Conservation (phyloP, 2,329 filamentous ascomycete species). For the Colletotrichum somersetense region DNA sequence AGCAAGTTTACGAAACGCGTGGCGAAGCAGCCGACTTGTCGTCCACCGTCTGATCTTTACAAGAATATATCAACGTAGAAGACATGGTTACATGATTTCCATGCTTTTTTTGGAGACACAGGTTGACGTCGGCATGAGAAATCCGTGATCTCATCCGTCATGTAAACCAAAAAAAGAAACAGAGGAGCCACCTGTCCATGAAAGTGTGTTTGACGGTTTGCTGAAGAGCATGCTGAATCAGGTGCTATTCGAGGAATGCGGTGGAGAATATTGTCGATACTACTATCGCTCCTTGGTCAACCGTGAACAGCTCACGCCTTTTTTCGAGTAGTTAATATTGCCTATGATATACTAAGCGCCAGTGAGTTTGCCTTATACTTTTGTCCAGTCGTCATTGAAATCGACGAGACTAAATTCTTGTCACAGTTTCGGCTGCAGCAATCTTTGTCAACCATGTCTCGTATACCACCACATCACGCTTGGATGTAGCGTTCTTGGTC, state of each 20-base stretch:
- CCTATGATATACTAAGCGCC: background rate
- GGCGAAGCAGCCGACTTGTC: conserved; percentile 9
- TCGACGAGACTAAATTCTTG: background rate
- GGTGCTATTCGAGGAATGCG: background rate
- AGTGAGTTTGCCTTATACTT: background rate
- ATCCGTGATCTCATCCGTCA: conserved; percentile 7
- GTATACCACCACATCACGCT: background rate
- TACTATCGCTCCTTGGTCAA: background rate
- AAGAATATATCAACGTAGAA: background rate
- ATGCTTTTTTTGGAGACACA: background rate
- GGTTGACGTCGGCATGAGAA: background rate
- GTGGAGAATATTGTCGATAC: background rate
- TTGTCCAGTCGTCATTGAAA: background rate
- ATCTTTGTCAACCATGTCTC: background rate
- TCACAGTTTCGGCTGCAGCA: too few species aligned
- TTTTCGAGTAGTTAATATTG: too few species aligned
- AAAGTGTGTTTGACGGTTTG: too few species aligned
- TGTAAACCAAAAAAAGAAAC: background rate
- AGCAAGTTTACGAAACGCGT: background rate
- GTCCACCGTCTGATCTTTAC: conserved; percentile 14
- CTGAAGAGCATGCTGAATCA: background rate
- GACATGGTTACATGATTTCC: too few species aligned
- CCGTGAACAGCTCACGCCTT: background rate
- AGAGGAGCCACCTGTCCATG: background rate
- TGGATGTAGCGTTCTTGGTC: background rate